Conservation (phyloP, 306 rosid genomes). For the Aeschynomene evenia region DNA sequence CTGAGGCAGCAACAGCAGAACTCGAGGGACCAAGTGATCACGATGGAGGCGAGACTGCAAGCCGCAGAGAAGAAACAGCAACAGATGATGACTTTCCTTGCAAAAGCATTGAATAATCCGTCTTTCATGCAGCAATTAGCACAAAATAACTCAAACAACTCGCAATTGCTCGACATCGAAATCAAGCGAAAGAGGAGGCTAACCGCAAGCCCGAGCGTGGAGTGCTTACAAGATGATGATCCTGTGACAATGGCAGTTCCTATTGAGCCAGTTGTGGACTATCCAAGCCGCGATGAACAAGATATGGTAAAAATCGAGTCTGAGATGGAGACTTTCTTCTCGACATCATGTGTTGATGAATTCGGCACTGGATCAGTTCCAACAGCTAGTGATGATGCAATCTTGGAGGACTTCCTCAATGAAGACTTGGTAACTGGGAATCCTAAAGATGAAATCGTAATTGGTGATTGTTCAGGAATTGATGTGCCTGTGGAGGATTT, state of each 20-base stretch:
- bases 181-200: slow-evolving; percentile 63
- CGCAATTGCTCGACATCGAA: slow-evolving; percentile 30
- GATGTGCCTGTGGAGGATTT: slow-evolving; percentile 53
- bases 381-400: slow-evolving; percentile 22
- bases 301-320: slow-evolving; percentile 40
- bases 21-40: slow-evolving; percentile 40
- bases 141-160: slow-evolving; percentile 34
- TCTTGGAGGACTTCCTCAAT: slow-evolving; percentile 54
- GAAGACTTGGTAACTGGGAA: slow-evolving; percentile 44
- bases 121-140: slow-evolving; percentile 44
- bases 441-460: slow-evolving; percentile 40
- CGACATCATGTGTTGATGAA: slow-evolving; percentile 38
- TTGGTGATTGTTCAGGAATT: slow-evolving; percentile 39
- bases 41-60: slow-evolving; percentile 58
- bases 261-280: slow-evolving; percentile 15
- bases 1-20: slow-evolving; percentile 63
- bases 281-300: slow-evolving; percentile 19
- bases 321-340: slow-evolving; percentile 49
- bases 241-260: slow-evolving; percentile 10
- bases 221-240: slow-evolving; percentile 46
- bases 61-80: slow-evolving; percentile 63
- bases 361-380: slow-evolving; percentile 35
- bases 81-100: slow-evolving; percentile 58
- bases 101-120: slow-evolving; percentile 55
- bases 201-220: slow-evolving; percentile 43